phyloP scores from a whole-genome alignment of 2,329 filamentous ascomycete genomes.

The Kalaharituber pfeilii region DNA sequence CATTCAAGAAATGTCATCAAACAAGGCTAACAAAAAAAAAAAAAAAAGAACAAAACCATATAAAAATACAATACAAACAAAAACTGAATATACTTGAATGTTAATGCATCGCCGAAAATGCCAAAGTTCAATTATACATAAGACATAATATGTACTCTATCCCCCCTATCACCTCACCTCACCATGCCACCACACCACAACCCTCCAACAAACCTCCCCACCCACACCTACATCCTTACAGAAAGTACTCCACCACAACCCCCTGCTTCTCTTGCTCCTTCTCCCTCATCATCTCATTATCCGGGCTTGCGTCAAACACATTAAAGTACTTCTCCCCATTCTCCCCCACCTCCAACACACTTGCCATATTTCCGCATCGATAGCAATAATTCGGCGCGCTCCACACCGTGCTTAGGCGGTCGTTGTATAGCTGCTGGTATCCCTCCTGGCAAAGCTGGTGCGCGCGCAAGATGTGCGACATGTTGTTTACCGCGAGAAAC shows the following conservation, averaged over 20 bases:
- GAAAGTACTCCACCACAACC: slow-evolving; percentile 50
- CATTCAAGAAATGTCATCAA: too few species aligned
- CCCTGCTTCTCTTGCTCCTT: slow-evolving; percentile 62
- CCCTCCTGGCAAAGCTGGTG: slow-evolving; percentile 97
- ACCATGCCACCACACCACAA: too few species aligned
- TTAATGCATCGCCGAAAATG: too few species aligned
- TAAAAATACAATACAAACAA: too few species aligned
- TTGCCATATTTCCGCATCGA: slow-evolving; percentile 90
- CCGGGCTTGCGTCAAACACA: slow-evolving; percentile 89
- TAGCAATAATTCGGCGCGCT: slow-evolving; percentile 95
- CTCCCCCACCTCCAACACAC: slow-evolving; percentile 88
- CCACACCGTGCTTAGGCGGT: slow-evolving; percentile 90
- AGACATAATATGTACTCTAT: too few species aligned
- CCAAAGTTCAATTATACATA: too few species aligned
- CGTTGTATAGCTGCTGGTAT: slow-evolving; percentile 91
- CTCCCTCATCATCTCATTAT: slow-evolving; percentile 84
- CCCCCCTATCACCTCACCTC: too few species aligned
- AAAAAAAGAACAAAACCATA: too few species aligned
- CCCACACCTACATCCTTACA: too few species aligned
- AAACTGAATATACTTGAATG: too few species aligned
- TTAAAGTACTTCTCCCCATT: slow-evolving; percentile 91
- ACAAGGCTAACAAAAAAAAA: too few species aligned
- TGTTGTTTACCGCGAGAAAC: slow-evolving; percentile 89
- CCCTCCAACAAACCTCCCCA: too few species aligned
- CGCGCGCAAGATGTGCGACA: slow-evolving; percentile 94